Evolutionary conservation across 1,284 basidiomycete genomes (phyloP).

Genomic region (Irpex lacteus): DNA sequence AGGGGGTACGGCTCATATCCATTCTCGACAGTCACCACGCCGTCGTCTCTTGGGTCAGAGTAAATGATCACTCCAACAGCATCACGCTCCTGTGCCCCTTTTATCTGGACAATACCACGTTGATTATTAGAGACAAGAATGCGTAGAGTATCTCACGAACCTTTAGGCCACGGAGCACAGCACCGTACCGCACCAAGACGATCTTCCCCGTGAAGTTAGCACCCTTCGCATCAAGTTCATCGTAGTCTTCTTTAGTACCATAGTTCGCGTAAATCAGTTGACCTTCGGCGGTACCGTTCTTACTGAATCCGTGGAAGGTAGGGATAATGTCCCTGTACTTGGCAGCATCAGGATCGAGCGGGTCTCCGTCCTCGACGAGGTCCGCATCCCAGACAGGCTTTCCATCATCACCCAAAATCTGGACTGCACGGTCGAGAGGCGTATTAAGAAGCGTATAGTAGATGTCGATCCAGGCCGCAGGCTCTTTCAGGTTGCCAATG

Average conservation of each 20-base stretch:
- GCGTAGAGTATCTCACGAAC: constrained; percentile 32
- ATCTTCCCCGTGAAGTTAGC: constrained; percentile 79
- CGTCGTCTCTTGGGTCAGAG: constrained; percentile 88
- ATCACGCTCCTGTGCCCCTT: constrained; percentile 82
- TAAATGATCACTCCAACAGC: constrained; percentile 79
- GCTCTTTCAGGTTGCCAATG: constrained; percentile 43
- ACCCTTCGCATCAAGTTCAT: constrained; percentile 42
- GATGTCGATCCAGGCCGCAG: constrained; percentile 75
- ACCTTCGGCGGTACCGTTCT: constrained; percentile 62
- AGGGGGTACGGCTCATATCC: constrained; percentile 77
- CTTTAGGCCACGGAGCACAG: constrained; percentile 81
- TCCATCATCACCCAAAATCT: constrained; percentile 57
- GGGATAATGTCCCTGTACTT: constrained; percentile 57
- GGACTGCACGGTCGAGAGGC: constrained; percentile 59
- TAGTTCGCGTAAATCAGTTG: constrained; percentile 82
- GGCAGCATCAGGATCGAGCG: constrained; percentile 59
- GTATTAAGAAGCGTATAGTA: constrained; percentile 87
- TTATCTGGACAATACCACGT: constrained; percentile 60
- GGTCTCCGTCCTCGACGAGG: constrained; percentile 67
- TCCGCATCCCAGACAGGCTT: constrained; percentile 67
- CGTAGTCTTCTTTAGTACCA: constrained; percentile 62
- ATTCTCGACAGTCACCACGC: constrained; percentile 75
- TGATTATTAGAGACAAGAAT: too few species aligned
- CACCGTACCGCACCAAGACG: constrained; percentile 83
- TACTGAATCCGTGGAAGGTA: constrained; percentile 70